Evolutionary conservation across 2,329 filamentous ascomycete species (phyloP).

Genomic region (Laburnicola sp.): DNA sequence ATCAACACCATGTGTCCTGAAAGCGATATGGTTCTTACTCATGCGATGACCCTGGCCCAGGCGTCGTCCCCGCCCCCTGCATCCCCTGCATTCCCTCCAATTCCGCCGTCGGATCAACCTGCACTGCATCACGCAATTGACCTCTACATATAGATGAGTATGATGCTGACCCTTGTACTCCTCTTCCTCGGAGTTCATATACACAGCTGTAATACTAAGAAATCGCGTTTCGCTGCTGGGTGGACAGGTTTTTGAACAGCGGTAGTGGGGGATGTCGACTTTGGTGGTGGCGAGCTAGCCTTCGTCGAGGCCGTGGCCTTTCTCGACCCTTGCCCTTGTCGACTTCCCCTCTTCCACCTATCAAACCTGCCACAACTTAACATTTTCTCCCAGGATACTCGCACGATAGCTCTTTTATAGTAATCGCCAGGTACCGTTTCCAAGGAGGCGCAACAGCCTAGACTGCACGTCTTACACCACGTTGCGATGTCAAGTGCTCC

Average conservation of each 20-base stretch:
- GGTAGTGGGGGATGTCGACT: conserved; percentile 33
- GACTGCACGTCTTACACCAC: neutral
- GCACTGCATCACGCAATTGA: conserved; percentile 56
- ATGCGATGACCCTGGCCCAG: conserved; percentile 58
- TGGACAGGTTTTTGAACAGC: conserved; percentile 50
- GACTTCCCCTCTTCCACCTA: conserved; percentile 2
- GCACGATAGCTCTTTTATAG: neutral
- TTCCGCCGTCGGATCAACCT: conserved; percentile 55
- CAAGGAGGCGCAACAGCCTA: neutral
- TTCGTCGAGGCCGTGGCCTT: conserved; percentile 32
- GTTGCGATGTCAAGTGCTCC: neutral
- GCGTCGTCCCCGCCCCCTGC: conserved; percentile 60
- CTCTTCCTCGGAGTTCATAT: conserved; percentile 55
- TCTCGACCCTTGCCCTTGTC: neutral
- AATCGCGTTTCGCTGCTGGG: conserved; percentile 54
- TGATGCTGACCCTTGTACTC: conserved; percentile 60
- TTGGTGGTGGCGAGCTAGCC: conserved; percentile 44
- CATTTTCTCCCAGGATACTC: neutral
- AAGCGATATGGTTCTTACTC: conserved; percentile 38
- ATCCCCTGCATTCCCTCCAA: conserved; percentile 60
- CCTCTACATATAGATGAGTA: conserved; percentile 58
- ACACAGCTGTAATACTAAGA: conserved; percentile 62
- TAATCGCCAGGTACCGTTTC: conserved; percentile 4
- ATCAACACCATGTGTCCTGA: neutral
- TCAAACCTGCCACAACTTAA: neutral